Base-by-base conservation (phyloP, 2,329 filamentous ascomycete genomes). In the Cladosporium sp. region DNA sequence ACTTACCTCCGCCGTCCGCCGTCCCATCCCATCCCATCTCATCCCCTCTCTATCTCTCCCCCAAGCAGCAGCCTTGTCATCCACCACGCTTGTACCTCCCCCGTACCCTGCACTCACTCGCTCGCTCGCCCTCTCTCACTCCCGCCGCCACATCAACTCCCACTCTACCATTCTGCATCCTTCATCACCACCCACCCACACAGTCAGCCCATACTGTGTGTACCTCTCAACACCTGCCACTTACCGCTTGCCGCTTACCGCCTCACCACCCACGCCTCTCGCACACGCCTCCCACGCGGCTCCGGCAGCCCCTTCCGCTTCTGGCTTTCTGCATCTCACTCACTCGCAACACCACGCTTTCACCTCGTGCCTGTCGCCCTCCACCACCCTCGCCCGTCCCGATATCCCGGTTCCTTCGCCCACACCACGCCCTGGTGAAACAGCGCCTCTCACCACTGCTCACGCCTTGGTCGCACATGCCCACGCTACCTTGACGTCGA, bases 401-500 rank as follows among this genome's bases (percentile, higher is more conserved):
- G 43, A 38, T 25, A 47, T 30, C 35, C 43, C 18, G 43, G 43
- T 47, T 39, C 29, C 12, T n/a, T 29, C 35, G 22, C 43, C 22
- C 43, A 30, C 22, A 15, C 13, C 15, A 27, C 25, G 22, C 25
- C 35, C 25, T 39, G 33, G 43, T 47, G 13, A 33, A 19, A 48
- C 45, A 25, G 3, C 16, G 27, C 36, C 45, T 40, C 36, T 13
- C 45, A 16, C 30, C 36, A 32, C 18, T 32, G 7, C 13, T 39
- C 27, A 18, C 38, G 27, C 45, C 32, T 38, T 8, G 16, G 43
- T 46, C 33, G 33, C 22, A 46, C 33, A 45, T 22, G 33, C 36
- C 45, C 45, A 48, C 45, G 45, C 45, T 40, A 20, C 36, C 16
- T 48, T 48, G 45, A 48, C 45, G 27, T 47, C 36, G 36, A 36